Evolutionary conservation across 2,329 filamentous ascomycete genomes (phyloP).

Genomic region (Diaporthe capsici): DNA sequence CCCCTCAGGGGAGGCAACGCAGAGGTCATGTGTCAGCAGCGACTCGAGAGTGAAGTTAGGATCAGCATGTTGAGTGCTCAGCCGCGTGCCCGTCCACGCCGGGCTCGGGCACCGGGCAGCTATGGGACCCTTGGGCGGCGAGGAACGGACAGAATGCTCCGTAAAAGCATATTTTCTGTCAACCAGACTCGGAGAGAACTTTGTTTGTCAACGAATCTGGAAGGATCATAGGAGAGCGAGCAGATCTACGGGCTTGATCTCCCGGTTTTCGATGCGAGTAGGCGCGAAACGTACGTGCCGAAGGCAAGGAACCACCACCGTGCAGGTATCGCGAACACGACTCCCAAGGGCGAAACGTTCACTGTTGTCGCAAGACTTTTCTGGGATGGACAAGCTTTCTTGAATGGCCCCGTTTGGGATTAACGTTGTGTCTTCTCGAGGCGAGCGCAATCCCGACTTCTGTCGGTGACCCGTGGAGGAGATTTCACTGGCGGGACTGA

Average conservation of each 20-base stretch:
- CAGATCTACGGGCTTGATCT: background rate
- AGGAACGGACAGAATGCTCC: constrained; percentile 16
- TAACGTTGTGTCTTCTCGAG: background rate
- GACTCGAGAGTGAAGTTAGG: constrained; percentile 20
- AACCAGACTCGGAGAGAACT: background rate
- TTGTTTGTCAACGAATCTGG: background rate
- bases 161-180: background rate
- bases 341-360: background rate
- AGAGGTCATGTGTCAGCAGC: constrained; percentile 24
- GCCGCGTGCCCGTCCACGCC: constrained; percentile 19
- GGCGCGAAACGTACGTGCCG: background rate
- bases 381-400: background rate
- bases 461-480: constrained; percentile 17
- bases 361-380: background rate
- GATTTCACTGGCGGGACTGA: constrained; percentile 9
- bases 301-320: background rate
- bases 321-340: background rate
- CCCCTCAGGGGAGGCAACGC: background rate
- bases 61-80: constrained; percentile 24
- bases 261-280: background rate
- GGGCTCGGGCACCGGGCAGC: constrained; percentile 14
- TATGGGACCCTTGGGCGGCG: background rate
- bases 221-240: background rate
- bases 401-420: background rate
- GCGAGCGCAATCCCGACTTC: constrained; percentile 1